Evolutionary conservation across 1,284 basidiomycete genomes (phyloP).

Genomic region (Austropuccinia psidii): DNA sequence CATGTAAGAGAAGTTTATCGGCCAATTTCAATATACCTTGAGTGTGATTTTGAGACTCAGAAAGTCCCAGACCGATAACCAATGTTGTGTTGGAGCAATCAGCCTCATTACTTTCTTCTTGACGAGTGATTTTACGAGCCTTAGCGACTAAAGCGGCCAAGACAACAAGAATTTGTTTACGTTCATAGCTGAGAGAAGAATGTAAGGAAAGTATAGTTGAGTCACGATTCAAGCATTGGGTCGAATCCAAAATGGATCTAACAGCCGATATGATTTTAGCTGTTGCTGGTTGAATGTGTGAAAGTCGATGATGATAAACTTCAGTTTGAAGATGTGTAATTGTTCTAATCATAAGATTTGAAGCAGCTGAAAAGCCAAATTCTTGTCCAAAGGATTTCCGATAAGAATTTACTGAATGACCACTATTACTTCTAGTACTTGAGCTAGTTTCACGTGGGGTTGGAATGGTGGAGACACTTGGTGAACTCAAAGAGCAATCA

Average conservation of each 20-base stretch:
- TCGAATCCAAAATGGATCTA: slow-evolving; percentile 73
- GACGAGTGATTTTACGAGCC: slow-evolving; percentile 65
- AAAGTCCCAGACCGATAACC: background rate
- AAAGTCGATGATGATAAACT: background rate
- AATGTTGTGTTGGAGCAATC: background rate
- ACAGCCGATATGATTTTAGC: slow-evolving; percentile 75
- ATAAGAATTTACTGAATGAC: slow-evolving; percentile 56
- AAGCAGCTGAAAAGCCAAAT: background rate
- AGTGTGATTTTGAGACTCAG: slow-evolving; percentile 38
- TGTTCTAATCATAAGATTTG: background rate
- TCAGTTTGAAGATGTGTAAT: background rate
- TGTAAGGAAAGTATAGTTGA: slow-evolving; percentile 63
- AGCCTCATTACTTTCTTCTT: slow-evolving; percentile 36
- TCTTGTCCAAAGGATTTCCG: slow-evolving; percentile 24
- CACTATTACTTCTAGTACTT: too few species aligned
- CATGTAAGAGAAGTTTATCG: slow-evolving; percentile 50
- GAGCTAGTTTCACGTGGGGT: too few species aligned
- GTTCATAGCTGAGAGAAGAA: slow-evolving; percentile 63
- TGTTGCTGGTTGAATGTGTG: background rate
- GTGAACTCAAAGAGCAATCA: too few species aligned
- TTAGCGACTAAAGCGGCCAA: slow-evolving; percentile 77
- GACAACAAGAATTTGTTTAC: slow-evolving; percentile 72
- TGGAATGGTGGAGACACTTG: too few species aligned
- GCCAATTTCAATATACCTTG: slow-evolving; percentile 50
- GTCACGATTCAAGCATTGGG: slow-evolving; percentile 78